Percentiles rank a stretch among this genome's conserved stretches.
Conservation (phyloP, 2,329 filamentous ascomycete species). For the Graphilbum ipis-grandicollis region DNA sequence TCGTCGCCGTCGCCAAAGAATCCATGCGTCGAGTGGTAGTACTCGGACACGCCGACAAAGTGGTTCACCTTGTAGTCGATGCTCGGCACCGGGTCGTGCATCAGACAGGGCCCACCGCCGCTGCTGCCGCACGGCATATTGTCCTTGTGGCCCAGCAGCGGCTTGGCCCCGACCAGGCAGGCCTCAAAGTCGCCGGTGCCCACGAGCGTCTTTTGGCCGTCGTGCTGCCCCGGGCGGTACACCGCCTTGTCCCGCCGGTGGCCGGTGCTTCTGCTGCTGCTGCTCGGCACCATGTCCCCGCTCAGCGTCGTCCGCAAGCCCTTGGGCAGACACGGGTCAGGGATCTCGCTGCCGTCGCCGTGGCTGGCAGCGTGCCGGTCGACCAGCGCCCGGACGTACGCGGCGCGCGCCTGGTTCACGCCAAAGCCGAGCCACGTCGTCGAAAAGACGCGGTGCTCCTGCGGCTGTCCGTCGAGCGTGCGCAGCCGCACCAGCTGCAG, state of each 20-base stretch:
- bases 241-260: not conserved
- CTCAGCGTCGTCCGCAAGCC: slow-evolving; percentile 58
- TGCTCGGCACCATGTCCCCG: slow-evolving; percentile 22
- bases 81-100: slow-evolving; percentile 84
- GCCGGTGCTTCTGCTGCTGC: too few relatives aligned
- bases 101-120: slow-evolving; percentile 55
- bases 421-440: slow-evolving; percentile 96
- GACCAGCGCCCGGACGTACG: slow-evolving; percentile 65
- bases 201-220: slow-evolving; percentile 33
- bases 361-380: slow-evolving; percentile 36
- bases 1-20: slow-evolving; percentile 60
- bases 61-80: slow-evolving; percentile 97
- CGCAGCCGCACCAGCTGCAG: slow-evolving; percentile 74
- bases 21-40: slow-evolving; percentile 96
- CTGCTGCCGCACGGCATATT: slow-evolving; percentile 44
- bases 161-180: slow-evolving; percentile 67
- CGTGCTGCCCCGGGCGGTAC: slow-evolving; percentile 18
- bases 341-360: slow-evolving; percentile 45
- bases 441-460: slow-evolving; percentile 83
- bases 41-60: slow-evolving; percentile 94
- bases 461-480: slow-evolving; percentile 56
- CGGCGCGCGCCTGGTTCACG: slow-evolving; percentile 77
- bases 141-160: slow-evolving; percentile 80
- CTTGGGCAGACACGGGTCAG: slow-evolving; percentile 77
- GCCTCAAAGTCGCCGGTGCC: slow-evolving; percentile 80